These are phyloP conservation scores for Astraeus odoratus DNA, from an alignment of 768 basidiomycete genomes.

Conservation along the genomic window DNA sequence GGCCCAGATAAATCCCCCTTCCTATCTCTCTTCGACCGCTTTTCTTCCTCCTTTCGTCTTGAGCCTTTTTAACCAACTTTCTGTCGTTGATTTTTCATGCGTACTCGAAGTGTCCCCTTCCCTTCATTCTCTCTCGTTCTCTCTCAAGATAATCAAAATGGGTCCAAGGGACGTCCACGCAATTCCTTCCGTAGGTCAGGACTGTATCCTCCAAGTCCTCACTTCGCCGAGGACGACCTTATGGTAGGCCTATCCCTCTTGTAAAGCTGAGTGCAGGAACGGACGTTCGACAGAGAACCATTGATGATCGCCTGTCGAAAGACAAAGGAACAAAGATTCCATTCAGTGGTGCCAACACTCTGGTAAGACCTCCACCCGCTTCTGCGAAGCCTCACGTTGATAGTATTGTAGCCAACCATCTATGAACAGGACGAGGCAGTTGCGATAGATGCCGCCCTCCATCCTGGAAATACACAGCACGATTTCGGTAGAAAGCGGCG, in stretches of 20 bases:
- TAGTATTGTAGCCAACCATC: conserved; percentile 1
- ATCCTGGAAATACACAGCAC: not conserved
- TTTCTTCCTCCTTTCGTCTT: not conserved
- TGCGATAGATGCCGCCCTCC: conserved; percentile 2
- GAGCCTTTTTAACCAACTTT: not conserved
- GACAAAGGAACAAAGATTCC: not conserved
- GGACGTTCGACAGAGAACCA: not conserved
- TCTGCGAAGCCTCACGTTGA: not conserved
- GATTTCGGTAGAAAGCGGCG: conserved; percentile 1
- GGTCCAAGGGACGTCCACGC: not conserved
- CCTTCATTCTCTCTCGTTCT: conserved; percentile 5
- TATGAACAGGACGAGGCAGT: conserved; percentile 4
- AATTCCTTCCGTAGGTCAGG: not conserved
- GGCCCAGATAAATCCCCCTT: conserved; percentile 3
- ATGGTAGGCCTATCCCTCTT: conserved; percentile 2
- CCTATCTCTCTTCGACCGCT: not conserved
- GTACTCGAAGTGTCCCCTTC: conserved; percentile 1
- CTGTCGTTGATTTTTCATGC: conserved; percentile 1
- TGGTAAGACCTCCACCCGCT: not conserved
- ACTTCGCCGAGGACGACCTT: conserved; percentile 2
- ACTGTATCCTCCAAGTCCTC: not conserved
- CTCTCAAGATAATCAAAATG: not conserved
- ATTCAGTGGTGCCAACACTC: not conserved
- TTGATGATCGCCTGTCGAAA: conserved; percentile 4
- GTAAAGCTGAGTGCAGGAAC: not conserved